Base-by-base conservation (phyloP, 169 alveolate species). In the Cryptosporidium ubiquitum region DNA sequence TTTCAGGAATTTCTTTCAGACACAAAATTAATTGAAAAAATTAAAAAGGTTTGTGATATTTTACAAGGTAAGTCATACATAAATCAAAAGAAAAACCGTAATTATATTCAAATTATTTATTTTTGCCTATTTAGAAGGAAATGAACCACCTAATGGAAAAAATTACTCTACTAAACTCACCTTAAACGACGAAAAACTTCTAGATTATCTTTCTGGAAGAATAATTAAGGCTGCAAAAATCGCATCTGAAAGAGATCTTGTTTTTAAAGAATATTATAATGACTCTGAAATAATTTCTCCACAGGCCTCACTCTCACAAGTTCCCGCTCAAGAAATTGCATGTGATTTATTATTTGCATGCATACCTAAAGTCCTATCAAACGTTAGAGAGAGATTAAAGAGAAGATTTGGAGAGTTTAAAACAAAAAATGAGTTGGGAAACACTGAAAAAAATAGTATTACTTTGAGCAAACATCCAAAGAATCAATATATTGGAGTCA, bases 271-370 rank as follows among this genome's bases (percentile, higher is more conserved):
- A 20, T 52, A 51, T 31, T 37, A 44, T 69, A 26, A 14, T 26
- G 31, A 20, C 5, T n/a, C 61, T 12, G 52, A 23, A 29, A 49
- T 5, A 20, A 31, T 9, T 79, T 18, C 47, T 20, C 42, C 52
- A 31, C 42, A 31, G 2, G 6, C 31, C 9, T 64, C 47, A 31
- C 71, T 10, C 7, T 64, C 49, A 5, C 26, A 29, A 31, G 51
- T 64, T 31, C 71, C 71, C 71, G 89, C 89, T 23, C 58, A 79
- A 9, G 40, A 37, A 61, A 60, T 64, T 79, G 89, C 89, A 61
- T 60, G 79, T 40, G 74, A 79, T 79, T 42, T 79, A 10, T 3
- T 79, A 40, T 61, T 61, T 20, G 47, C 75, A 61, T 79, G 61
- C 33, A 79, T 79, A 16, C 75, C 89, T 9, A 79, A 79, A 58